These are phyloP conservation scores for Dictyophora rubrovolvata DNA, from an alignment of 768 basidiomycete species.

Conservation along the genomic window DNA sequence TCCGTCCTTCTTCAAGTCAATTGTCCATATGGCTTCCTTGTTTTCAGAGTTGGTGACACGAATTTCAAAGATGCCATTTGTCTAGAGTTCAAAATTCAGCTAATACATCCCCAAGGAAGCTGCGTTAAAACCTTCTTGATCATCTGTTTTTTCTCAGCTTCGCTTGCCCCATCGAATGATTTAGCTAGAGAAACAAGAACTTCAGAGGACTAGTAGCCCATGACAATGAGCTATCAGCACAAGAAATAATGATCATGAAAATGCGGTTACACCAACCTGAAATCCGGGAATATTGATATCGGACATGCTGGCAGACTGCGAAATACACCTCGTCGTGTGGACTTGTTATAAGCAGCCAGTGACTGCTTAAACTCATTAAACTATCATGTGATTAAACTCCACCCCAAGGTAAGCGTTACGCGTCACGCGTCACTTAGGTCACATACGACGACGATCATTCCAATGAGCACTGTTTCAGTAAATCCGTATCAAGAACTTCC, in stretches of 20 bases:
- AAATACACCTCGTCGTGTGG: background rate
- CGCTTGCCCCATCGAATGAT: constrained; percentile 43
- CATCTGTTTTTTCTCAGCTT: constrained; percentile 53
- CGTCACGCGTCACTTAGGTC: too few species aligned
- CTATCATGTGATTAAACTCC: too few species aligned
- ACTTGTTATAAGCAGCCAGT: background rate
- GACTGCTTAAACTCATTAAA: too few species aligned
- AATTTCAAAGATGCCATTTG: constrained; percentile 82
- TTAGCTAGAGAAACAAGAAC: constrained; percentile 44
- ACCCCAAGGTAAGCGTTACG: too few species aligned
- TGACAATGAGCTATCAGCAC: background rate
- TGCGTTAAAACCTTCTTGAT: constrained; percentile 56
- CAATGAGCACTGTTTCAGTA: background rate
- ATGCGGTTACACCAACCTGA: constrained; percentile 35
- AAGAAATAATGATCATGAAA: background rate
- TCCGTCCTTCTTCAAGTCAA: constrained; percentile 84
- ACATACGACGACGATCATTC: background rate
- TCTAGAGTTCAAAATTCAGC: constrained; percentile 30
- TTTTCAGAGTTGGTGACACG: constrained; percentile 65
- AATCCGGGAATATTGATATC: constrained; percentile 67
- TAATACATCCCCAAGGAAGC: background rate
- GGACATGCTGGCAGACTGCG: constrained; percentile 38
- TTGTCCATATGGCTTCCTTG: constrained; percentile 74
- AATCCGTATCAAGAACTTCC: constrained; percentile 5
- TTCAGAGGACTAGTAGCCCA: constrained; percentile 47